These are phyloP conservation scores for Lachancea quebecensis DNA, from an alignment of 805 yeast species.

Conservation along the genomic window DNA sequence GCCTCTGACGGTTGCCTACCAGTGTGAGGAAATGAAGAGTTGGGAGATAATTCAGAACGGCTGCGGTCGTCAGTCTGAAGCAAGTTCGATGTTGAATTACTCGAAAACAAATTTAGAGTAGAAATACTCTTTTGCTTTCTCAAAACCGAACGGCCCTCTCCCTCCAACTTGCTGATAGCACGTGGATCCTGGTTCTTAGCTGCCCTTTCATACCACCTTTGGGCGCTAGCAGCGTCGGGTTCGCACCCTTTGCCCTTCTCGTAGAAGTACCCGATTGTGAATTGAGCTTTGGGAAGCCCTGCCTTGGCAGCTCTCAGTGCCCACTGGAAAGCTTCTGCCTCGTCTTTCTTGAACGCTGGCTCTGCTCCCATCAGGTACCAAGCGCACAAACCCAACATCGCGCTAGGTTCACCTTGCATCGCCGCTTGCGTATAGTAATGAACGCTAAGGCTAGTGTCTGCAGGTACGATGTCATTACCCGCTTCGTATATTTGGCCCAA, in stretches of 20 bases:
- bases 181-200: conserved; percentile 52
- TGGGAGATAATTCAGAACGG: background rate
- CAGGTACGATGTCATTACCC: conserved; percentile 59
- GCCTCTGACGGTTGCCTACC: conserved; percentile 1
- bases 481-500: conserved; percentile 81
- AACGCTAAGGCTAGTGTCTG: conserved; percentile 75
- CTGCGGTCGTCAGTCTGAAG: background rate
- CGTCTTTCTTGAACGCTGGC: conserved; percentile 71
- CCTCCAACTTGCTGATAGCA: conserved; percentile 36
- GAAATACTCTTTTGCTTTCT: conserved; percentile 4
- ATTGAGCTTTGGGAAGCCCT: conserved; percentile 76
- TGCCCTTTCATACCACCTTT: conserved; percentile 70
- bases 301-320: conserved; percentile 77
- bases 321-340: conserved; percentile 89
- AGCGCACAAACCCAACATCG: conserved; percentile 92
- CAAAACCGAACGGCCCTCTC: background rate
- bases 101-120: conserved; percentile 4
- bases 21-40: background rate
- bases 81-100: background rate
- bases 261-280: conserved; percentile 73
- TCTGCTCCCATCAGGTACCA: conserved; percentile 94
- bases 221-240: conserved; percentile 48
- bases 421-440: conserved; percentile 94
- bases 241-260: conserved; percentile 86
- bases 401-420: conserved; percentile 72